Conservation (phyloP, 2,329 filamentous ascomycete genomes). For the Sporothrix brasiliensis region DNA sequence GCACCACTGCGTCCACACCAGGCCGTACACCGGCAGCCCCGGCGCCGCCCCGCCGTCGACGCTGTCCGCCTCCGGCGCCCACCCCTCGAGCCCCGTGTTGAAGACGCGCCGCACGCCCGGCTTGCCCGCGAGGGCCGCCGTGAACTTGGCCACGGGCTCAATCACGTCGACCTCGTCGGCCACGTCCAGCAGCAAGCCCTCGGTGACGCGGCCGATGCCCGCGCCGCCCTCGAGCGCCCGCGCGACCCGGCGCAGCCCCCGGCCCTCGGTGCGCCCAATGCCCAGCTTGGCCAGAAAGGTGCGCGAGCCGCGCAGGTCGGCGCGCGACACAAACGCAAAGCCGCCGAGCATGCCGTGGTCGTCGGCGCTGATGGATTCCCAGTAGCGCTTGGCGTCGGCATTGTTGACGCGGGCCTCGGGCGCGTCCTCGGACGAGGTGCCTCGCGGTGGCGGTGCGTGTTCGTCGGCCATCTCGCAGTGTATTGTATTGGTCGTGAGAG, state of each 20-base stretch:
- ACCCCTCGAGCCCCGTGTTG: constrained; percentile 74
- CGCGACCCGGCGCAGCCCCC: constrained; percentile 40
- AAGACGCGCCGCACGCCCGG: constrained; percentile 65
- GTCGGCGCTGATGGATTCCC: constrained; percentile 51
- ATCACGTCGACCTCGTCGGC: constrained; percentile 77
- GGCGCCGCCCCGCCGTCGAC: constrained; percentile 40
- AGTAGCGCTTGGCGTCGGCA: constrained; percentile 50
- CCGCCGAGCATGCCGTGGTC: constrained; percentile 80
- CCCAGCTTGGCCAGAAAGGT: constrained; percentile 72
- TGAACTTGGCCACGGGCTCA: constrained; percentile 84
- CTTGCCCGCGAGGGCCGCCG: constrained; percentile 59
- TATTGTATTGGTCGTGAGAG: background rate
- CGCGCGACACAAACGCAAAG: constrained; percentile 62
- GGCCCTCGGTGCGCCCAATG: constrained; percentile 43
- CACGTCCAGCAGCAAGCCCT: constrained; percentile 71
- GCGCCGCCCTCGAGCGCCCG: constrained; percentile 48
- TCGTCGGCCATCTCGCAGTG: background rate
- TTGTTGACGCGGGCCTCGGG: constrained; percentile 45
- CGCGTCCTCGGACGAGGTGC: background rate
- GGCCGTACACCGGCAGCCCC: constrained; percentile 60
- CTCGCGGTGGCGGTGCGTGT: background rate
- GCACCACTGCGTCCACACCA: constrained; percentile 94
- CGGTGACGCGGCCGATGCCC: constrained; percentile 77
- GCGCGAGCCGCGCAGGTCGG: constrained; percentile 71
- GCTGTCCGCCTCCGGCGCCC: constrained; percentile 50